Evolutionary conservation across 140 eudicot species (phyloP).

Genomic region (Ambrosia hybrid): DNA sequence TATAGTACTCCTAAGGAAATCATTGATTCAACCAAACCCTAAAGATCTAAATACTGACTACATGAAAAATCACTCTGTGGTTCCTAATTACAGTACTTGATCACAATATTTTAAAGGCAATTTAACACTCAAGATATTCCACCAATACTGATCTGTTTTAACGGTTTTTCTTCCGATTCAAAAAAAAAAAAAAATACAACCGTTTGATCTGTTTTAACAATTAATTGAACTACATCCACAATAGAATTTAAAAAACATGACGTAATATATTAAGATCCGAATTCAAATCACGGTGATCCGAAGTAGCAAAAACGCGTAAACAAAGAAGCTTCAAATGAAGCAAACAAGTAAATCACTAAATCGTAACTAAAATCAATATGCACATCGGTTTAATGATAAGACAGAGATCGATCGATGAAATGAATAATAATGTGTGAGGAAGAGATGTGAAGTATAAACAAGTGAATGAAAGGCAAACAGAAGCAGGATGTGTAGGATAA

Average conservation of each 20-base stretch:
- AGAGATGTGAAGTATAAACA: background rate
- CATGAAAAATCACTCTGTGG: background rate
- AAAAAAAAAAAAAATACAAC: background rate
- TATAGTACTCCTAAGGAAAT: background rate
- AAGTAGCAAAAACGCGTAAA: constrained; percentile 10
- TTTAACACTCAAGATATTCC: no score
- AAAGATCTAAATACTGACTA: constrained; percentile 6
- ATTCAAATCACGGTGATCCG: constrained; percentile 35
- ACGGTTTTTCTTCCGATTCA: constrained; percentile 8
- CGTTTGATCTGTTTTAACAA: constrained; percentile 23
- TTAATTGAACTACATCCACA: constrained; percentile 21
- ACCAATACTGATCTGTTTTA: background rate
- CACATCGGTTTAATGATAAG: constrained; percentile 6
- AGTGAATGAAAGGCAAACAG: constrained; percentile 7
- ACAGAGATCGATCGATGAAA: constrained; percentile 33
- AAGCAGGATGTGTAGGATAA: background rate
- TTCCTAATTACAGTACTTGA: background rate
- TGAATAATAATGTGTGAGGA: constrained; percentile 12
- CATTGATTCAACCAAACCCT: background rate
- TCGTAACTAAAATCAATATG: constrained; percentile 23
- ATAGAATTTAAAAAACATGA: background rate
- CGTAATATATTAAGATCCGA: constrained; percentile 29
- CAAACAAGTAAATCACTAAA: constrained; percentile 16
- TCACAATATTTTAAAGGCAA: background rate
- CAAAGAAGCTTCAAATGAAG: background rate